Evolutionary conservation across 1,284 basidiomycete species (phyloP).

Genomic region (Erythrobasidium hasegawianum): DNA sequence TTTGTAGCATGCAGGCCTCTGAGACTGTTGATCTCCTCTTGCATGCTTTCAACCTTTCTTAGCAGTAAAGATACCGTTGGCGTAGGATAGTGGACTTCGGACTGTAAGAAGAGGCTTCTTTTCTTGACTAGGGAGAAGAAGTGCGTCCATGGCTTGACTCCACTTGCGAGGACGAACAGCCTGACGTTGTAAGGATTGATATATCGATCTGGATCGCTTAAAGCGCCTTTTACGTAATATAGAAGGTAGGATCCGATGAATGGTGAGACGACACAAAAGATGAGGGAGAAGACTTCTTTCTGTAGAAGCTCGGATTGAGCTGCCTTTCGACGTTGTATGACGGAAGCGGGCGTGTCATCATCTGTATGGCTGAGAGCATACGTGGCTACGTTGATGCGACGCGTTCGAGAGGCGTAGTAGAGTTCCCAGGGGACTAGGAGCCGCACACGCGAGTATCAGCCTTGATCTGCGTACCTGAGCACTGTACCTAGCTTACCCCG

Average conservation of each 20-base stretch:
- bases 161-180: conserved; percentile 48
- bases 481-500: conserved; percentile 33
- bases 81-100: conserved; percentile 46
- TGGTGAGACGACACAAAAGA: conserved; percentile 46
- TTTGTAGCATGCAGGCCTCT: conserved; percentile 46
- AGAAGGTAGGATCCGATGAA: conserved; percentile 47
- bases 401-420: conserved; percentile 45
- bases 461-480: background rate
- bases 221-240: conserved; percentile 45
- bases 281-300: conserved; percentile 46
- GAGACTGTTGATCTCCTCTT: conserved; percentile 45
- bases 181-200: conserved; percentile 48
- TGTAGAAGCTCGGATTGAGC: conserved; percentile 46
- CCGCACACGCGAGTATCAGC: background rate
- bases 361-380: conserved; percentile 17
- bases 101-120: conserved; percentile 46
- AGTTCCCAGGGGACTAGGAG: conserved; percentile 46
- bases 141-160: conserved; percentile 48
- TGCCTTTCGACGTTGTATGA: conserved; percentile 32
- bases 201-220: conserved; percentile 45
- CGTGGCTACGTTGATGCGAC: conserved; percentile 41
- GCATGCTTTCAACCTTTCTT: conserved; percentile 45
- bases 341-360: conserved; percentile 32
- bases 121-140: conserved; percentile 39
- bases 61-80: conserved; percentile 47